phyloP scores from a whole-genome alignment of 164 flowering plant species.

The Chloranthus sessilifolius region DNA sequence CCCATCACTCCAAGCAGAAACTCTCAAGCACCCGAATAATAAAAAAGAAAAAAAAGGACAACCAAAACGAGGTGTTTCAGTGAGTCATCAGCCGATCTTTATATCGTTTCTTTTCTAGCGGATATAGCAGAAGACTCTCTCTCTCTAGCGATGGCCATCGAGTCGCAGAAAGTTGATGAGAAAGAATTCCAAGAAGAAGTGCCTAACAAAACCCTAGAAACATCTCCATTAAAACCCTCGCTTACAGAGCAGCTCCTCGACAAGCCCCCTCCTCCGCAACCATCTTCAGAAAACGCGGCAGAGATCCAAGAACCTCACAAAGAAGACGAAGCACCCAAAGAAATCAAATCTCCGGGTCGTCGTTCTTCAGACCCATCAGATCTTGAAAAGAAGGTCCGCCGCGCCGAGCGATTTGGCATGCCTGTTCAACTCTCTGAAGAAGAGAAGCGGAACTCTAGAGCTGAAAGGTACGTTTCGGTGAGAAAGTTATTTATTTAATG shows the following conservation, averaged over 20 bases:
- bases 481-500: neutral
- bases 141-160: constrained; percentile 23
- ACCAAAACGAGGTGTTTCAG: too few relatives aligned
- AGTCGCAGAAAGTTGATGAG: constrained; percentile 12
- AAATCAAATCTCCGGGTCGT: neutral
- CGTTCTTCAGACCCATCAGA: constrained; percentile 9
- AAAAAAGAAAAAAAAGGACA: too few relatives aligned
- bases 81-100: neutral
- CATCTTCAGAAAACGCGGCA: neutral
- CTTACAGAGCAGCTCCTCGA: neutral
- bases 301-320: neutral
- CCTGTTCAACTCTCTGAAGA: constrained; percentile 36
- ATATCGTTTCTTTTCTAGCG: neutral
- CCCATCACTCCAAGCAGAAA: too few relatives aligned
- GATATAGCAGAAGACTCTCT: too few relatives aligned
- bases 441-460: constrained; percentile 39
- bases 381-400: constrained; percentile 31
- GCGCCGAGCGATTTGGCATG: constrained; percentile 45
- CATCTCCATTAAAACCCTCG: constrained; percentile 3
- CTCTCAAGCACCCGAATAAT: too few relatives aligned
- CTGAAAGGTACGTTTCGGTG: constrained; percentile 30
- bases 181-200: constrained; percentile 3
- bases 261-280: neutral
- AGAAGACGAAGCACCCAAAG: constrained; percentile 3
- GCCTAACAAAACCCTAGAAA: neutral